These are phyloP conservation scores for Pyricularia sp. DNA, from an alignment of 2,329 filamentous ascomycete species.

Conservation along the genomic window DNA sequence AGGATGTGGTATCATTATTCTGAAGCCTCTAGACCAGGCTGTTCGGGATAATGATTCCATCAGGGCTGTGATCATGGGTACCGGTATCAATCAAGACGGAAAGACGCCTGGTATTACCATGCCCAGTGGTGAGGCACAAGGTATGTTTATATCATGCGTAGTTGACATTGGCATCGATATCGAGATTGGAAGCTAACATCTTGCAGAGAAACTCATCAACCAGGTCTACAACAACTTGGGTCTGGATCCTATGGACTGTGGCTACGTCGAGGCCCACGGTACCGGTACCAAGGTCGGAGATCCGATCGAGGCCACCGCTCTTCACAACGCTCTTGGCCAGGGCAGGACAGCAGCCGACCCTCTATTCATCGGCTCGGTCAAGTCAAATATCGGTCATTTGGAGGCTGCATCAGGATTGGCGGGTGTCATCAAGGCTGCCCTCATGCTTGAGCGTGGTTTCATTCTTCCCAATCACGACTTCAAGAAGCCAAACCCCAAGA, in stretches of 20 bases:
- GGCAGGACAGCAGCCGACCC: slow-evolving; percentile 15
- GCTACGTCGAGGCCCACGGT: slow-evolving; percentile 44
- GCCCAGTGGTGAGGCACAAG: slow-evolving; percentile 42
- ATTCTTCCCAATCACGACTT: slow-evolving; percentile 16
- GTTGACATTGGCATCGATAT: not conserved
- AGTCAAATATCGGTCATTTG: slow-evolving; percentile 35
- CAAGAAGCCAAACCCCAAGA: slow-evolving; percentile 15
- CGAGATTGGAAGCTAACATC: not conserved
- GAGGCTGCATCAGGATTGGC: slow-evolving; percentile 34
- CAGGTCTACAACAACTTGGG: slow-evolving; percentile 31
- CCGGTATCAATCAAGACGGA: slow-evolving; percentile 47
- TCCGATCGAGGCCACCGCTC: slow-evolving; percentile 37
- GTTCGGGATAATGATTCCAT: slow-evolving; percentile 45
- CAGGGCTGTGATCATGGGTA: slow-evolving; percentile 38
- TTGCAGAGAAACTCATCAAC: slow-evolving; percentile 24
- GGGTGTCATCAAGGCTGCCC: slow-evolving; percentile 16
- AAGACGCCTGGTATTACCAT: slow-evolving; percentile 46
- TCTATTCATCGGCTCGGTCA: slow-evolving; percentile 26
- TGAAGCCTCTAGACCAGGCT: slow-evolving; percentile 49
- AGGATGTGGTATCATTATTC: slow-evolving; percentile 42
- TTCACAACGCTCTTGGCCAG: slow-evolving; percentile 22
- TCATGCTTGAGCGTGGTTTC: slow-evolving; percentile 13
- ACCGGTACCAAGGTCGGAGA: slow-evolving; percentile 46
- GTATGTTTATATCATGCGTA: slow-evolving; percentile 18
- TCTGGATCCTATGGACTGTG: slow-evolving; percentile 23